Evolutionary conservation across 257 asterid genomes (phyloP).

Genomic region (Parsonsia alboflavescens): DNA sequence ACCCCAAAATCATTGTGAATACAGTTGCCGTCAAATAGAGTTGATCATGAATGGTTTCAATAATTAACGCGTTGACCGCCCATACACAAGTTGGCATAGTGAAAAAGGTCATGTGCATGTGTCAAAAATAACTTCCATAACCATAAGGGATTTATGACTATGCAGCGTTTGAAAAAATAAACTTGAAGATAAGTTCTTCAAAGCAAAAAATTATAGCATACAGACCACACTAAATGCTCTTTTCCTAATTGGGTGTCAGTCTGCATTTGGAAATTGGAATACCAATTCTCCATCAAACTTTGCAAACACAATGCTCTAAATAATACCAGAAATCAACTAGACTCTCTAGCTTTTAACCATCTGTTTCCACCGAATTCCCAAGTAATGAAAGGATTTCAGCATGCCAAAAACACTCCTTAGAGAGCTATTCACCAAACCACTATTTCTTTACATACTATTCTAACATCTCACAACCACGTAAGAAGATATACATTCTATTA

Average conservation of each 20-base stretch:
- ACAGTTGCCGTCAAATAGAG: slow-evolving; percentile 4
- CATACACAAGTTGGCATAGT: not conserved
- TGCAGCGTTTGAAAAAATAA: not conserved
- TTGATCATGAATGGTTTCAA: not conserved
- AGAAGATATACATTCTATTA: not conserved
- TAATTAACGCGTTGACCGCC: not conserved
- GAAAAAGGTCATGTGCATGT: not conserved
- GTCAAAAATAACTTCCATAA: no score
- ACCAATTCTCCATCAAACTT: not conserved
- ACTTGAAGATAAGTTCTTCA: not conserved
- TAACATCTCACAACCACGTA: not conserved
- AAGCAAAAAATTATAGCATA: not conserved
- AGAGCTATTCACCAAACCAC: not conserved
- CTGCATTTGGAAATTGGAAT: not conserved
- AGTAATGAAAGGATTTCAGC: not conserved
- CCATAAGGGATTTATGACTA: not conserved
- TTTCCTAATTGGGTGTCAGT: not conserved
- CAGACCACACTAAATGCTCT: not conserved
- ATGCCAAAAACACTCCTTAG: not conserved
- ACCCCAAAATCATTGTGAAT: not conserved
- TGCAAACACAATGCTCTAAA: not conserved
- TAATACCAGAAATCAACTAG: not conserved
- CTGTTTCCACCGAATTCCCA: not conserved
- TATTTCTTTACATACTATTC: not conserved
- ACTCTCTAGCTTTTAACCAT: not conserved